Percentiles rank a stretch among this genome's conserved stretches.
Conservation (phyloP, 805 yeast genomes). For the Hanseniaspora occidentalis region DNA sequence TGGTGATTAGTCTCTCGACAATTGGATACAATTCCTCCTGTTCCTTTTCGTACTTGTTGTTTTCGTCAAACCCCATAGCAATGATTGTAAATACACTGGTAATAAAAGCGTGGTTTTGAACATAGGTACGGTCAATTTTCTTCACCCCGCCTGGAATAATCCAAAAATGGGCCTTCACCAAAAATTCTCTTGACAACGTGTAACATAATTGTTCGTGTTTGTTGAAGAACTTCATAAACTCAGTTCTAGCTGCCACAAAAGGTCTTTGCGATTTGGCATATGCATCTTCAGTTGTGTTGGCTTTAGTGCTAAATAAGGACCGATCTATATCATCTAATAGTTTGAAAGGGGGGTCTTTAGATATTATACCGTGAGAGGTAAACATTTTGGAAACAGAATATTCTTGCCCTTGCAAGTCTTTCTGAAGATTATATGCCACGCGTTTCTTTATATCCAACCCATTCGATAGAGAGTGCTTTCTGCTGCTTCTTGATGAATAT, state of each 20-base stretch:
- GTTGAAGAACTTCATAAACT: constrained; percentile 35
- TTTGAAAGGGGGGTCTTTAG: constrained; percentile 27
- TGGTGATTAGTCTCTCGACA: constrained; percentile 38
- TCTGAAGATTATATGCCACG: too few species aligned
- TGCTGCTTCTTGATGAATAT: too few species aligned
- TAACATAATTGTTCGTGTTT: constrained; percentile 32
- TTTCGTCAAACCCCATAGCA: constrained; percentile 46
- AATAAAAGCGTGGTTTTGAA: constrained; percentile 38
- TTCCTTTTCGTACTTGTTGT: constrained; percentile 34
- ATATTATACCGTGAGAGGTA: constrained; percentile 10
- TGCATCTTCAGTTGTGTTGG: constrained; percentile 17
- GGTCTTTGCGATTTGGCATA: constrained; percentile 24
- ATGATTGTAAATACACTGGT: constrained; percentile 40
- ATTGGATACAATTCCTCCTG: constrained; percentile 35
- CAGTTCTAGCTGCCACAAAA: constrained; percentile 28
- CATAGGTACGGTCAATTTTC: constrained; percentile 33
- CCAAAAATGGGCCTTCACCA: constrained; percentile 46
- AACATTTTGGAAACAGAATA: too few species aligned
- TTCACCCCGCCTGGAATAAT: constrained; percentile 51
- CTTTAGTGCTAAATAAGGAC: constrained; percentile 25
- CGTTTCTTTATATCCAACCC: too few species aligned
- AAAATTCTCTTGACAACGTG: constrained; percentile 33
- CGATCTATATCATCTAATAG: constrained; percentile 28
- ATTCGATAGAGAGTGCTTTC: too few species aligned
- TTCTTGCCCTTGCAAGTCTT: too few species aligned